These are phyloP conservation scores for Apiotrichum gracile DNA, from an alignment of 1,284 basidiomycete species.

Conservation along the genomic window DNA sequence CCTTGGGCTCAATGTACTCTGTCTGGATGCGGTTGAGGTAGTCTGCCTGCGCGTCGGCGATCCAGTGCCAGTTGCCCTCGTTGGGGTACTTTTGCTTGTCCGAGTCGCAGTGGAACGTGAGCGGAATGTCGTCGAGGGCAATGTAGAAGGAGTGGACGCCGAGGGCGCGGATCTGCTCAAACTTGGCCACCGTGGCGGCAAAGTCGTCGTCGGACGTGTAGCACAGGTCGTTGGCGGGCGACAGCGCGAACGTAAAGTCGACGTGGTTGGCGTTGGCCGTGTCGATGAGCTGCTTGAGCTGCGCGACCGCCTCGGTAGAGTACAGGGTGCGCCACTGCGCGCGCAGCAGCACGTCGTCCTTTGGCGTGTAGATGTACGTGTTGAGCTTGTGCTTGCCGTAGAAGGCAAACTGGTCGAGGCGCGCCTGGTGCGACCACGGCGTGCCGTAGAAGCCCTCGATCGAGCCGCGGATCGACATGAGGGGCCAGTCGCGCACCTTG, in stretches of 20 bases:
- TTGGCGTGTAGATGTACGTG: background rate
- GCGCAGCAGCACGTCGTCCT: background rate
- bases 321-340: background rate
- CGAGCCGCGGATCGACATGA: too few species aligned
- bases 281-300: background rate
- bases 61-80: background rate
- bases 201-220: background rate
- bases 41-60: background rate
- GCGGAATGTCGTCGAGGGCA: background rate
- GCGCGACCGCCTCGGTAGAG: background rate
- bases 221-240: background rate
- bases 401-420: background rate
- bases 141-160: background rate
- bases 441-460: conserved; percentile 26
- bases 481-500: too few species aligned
- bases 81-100: background rate
- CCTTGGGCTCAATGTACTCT: background rate
- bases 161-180: background rate
- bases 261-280: background rate
- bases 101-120: background rate
- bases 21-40: background rate
- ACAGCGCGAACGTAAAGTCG: background rate
- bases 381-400: background rate
- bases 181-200: background rate
- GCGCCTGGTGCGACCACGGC: background rate